These are phyloP conservation scores for Diaporthe humulicola DNA, from an alignment of 2,329 filamentous ascomycete genomes.

Conservation along the genomic window DNA sequence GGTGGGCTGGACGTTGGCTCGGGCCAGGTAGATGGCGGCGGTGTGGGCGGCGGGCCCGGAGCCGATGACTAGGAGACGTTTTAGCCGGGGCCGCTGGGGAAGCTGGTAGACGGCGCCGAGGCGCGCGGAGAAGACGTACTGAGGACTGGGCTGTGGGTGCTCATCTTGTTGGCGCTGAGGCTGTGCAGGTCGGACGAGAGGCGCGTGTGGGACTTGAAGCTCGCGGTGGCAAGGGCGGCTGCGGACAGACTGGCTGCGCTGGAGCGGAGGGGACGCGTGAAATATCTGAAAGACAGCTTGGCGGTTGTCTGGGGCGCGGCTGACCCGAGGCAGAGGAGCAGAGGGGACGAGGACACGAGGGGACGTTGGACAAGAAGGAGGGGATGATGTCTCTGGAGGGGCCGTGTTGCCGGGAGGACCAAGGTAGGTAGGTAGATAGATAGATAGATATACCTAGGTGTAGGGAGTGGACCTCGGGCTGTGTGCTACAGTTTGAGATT, in stretches of 20 bases:
- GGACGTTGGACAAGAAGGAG: background rate
- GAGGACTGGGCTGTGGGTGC: constrained; percentile 85
- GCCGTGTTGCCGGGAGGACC: background rate
- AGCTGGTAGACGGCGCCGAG: constrained; percentile 34
- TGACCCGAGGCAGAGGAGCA: background rate
- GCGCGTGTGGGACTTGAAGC: constrained; percentile 65
- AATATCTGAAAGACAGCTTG: constrained; percentile 93
- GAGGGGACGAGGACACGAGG: background rate
- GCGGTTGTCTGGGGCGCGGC: constrained; percentile 57
- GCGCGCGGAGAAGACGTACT: constrained; percentile 68
- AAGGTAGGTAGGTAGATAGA: background rate
- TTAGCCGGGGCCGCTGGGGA: constrained; percentile 2
- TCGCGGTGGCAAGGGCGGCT: constrained; percentile 74
- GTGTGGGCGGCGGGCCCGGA: constrained; percentile 98
- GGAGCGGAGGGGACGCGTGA: constrained; percentile 82
- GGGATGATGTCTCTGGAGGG: constrained; percentile 6
- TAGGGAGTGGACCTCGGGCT: constrained; percentile 1
- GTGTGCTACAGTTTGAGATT: constrained; percentile 10
- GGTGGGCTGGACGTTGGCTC: constrained; percentile 94
- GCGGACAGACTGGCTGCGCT: constrained; percentile 80
- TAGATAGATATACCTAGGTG: constrained; percentile 2
- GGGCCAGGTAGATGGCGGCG: constrained; percentile 94
- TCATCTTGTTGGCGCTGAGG: constrained; percentile 73
- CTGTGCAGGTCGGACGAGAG: constrained; percentile 52
- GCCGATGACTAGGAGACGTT: constrained; percentile 75